Evolutionary conservation across 2,329 filamentous ascomycete species (phyloP).

Genomic region (Calonectria fujianensis): DNA sequence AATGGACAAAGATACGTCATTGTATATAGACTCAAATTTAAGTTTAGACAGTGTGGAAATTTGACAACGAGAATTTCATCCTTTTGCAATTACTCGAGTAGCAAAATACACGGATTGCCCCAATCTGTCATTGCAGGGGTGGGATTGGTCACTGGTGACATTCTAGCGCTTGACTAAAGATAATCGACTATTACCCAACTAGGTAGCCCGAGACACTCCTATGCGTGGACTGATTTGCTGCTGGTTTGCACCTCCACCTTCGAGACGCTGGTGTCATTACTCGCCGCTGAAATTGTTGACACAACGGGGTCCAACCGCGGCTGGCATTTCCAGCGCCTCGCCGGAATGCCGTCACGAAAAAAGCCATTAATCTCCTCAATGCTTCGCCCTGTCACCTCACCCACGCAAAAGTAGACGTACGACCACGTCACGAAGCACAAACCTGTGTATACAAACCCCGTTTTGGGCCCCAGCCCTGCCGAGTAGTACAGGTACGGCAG

Average conservation of each 20-base stretch:
- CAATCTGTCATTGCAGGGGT: not conserved
- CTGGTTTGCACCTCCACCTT: conserved; percentile 35
- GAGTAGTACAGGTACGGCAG: conserved; percentile 65
- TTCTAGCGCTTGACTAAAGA: not conserved
- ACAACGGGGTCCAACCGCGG: conserved; percentile 41
- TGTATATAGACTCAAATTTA: not conserved
- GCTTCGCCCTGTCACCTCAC: conserved; percentile 55
- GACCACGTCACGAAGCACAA: conserved; percentile 57
- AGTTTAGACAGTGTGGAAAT: conserved; percentile 15
- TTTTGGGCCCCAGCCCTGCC: conserved; percentile 61
- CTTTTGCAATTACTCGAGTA: too few species aligned
- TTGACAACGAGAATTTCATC: not conserved
- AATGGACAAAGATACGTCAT: not conserved
- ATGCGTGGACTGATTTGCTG: conserved; percentile 26
- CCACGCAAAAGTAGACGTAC: conserved; percentile 62
- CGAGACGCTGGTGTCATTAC: conserved; percentile 9
- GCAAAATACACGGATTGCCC: not conserved
- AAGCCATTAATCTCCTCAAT: conserved; percentile 57
- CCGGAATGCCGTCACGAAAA: conserved; percentile 54
- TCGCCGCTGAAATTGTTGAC: conserved; percentile 20
- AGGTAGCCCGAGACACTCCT: not conserved
- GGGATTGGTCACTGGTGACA: not conserved
- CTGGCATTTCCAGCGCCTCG: conserved; percentile 53
- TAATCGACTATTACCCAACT: not conserved
- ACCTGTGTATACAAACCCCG: conserved; percentile 62